Base-by-base conservation (phyloP, 768 basidiomycete species). In the Tulasnella sp. region DNA sequence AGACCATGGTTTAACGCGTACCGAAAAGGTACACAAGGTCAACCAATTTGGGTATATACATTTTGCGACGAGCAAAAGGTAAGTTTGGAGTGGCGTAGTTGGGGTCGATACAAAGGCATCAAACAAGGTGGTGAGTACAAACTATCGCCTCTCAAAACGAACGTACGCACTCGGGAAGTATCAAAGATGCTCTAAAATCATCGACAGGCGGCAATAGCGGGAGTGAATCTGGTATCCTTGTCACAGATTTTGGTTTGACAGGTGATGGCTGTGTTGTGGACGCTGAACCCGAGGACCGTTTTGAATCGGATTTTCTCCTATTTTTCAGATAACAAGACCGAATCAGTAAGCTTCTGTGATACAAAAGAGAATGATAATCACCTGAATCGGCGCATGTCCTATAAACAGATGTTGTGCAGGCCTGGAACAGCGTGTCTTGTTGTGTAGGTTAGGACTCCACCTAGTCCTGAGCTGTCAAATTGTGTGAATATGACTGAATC, bases 111-210 rank as follows among this genome's bases (percentile, higher is more conserved):
- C 33, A 13, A 27, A 20, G 39, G 48, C 27, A 12, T 50, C 5
- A 33, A 35, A 24, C 29, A 47, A 33, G 27, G 24, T 29, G 35
- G n/a, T 32, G 15, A n/a, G 51, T 20, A 44, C 8, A 29, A 53
- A 54, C 57, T 25, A 47, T 44, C 27, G 32, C 16, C 28, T 44
- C 32, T 28, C 42, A 31, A 16, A 27, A 31, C 20, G 12, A 35
- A 41, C 43, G 55, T 35, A 70, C 83, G 69, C 66, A 90, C 87
- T 82, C 83, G 63, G 84, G 84, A 43, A 90, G 67, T 59, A 90
- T 87, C 62, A 82, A 74, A 54, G 85, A 87, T 27, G 87, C 86
- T 60, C 87, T 81, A 69, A 90, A 90, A 65, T 86, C 78, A 69
- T 74, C 77, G 37, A 72, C 67, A 7, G 81, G 74, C 47, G 83